Conservation (phyloP, 2,329 filamentous ascomycete genomes). For the Xylariaceae sp. region DNA sequence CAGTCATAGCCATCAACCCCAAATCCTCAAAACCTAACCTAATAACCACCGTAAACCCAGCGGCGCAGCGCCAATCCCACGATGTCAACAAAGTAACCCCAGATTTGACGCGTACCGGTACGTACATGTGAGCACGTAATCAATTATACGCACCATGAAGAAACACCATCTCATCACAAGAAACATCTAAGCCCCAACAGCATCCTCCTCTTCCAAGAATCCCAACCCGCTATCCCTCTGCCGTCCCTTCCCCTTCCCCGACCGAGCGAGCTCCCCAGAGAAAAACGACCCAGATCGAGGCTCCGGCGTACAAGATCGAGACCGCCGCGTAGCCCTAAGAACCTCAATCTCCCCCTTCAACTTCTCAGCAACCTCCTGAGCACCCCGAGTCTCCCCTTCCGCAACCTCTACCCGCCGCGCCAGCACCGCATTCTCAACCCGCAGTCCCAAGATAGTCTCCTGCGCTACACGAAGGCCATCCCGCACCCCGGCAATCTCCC, state of each 20-base stretch:
- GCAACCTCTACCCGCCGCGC: conserved; percentile 34
- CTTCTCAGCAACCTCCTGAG: conserved; percentile 43
- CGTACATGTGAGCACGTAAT: too few relatives aligned
- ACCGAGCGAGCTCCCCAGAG: conserved; percentile 12
- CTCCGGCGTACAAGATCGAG: conserved; percentile 9
- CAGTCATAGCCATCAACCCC: not conserved
- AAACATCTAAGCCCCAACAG: conserved; percentile 9
- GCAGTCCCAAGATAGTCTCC: conserved; percentile 42
- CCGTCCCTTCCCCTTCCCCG: conserved; percentile 35
- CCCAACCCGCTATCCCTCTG: conserved; percentile 54
- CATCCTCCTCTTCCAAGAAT: conserved; percentile 48
- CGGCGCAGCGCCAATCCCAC: too few relatives aligned
- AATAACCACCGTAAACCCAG: too few relatives aligned
- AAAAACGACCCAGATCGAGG: conserved; percentile 10
- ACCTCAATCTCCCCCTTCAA: conserved; percentile 50
- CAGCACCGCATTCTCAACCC: conserved; percentile 44
- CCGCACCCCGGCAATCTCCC: conserved; percentile 44
- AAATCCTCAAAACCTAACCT: too few relatives aligned
- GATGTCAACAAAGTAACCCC: too few relatives aligned
- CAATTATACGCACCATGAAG: not conserved
- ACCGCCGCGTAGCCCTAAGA: not conserved
- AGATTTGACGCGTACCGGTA: too few relatives aligned
- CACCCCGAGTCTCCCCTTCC: conserved; percentile 39
- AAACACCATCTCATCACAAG: not conserved
- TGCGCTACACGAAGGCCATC: conserved; percentile 44